Conservation (phyloP, 257 asterid genomes). For the Thymus mandschuricus region DNA sequence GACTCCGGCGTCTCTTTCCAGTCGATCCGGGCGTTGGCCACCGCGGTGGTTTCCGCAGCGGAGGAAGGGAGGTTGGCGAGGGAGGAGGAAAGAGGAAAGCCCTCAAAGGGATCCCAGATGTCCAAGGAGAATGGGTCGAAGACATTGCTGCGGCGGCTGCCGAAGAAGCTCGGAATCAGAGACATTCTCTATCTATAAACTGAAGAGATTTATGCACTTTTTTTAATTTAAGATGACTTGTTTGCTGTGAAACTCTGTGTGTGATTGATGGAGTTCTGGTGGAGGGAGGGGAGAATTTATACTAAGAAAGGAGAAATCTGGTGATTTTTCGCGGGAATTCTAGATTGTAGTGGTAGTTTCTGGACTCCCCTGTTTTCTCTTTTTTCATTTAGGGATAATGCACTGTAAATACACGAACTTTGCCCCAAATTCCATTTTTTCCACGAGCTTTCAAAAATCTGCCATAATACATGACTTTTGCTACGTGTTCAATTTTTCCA, state of each 20-base stretch:
- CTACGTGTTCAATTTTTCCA: no score
- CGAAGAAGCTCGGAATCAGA: slow-evolving; percentile 24
- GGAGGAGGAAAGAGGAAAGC: neutral
- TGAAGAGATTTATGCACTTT: neutral
- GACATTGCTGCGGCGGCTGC: neutral
- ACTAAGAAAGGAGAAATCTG: neutral
- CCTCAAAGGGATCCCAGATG: slow-evolving; percentile 23
- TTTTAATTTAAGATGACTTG: neutral
- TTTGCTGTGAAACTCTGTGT: neutral
- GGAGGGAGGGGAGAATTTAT: neutral
- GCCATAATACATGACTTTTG: no score
- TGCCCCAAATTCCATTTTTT: no score
- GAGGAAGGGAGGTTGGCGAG: slow-evolving; percentile 10
- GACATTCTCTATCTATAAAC: neutral
- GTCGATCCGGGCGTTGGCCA: slow-evolving; percentile 20
- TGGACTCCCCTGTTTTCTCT: no score
- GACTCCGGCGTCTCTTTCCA: slow-evolving; percentile 30
- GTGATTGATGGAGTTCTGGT: neutral
- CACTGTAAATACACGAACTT: no score
- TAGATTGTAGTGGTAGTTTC: no score
- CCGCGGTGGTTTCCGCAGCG: neutral
- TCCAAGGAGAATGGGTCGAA: slow-evolving; percentile 19
- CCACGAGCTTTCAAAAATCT: no score
- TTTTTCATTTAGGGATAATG: no score
- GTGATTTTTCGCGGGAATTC: neutral